These are phyloP conservation scores for Arthrobotrys sphaeroides DNA, from an alignment of 2,329 filamentous ascomycete genomes.

Conservation along the genomic window DNA sequence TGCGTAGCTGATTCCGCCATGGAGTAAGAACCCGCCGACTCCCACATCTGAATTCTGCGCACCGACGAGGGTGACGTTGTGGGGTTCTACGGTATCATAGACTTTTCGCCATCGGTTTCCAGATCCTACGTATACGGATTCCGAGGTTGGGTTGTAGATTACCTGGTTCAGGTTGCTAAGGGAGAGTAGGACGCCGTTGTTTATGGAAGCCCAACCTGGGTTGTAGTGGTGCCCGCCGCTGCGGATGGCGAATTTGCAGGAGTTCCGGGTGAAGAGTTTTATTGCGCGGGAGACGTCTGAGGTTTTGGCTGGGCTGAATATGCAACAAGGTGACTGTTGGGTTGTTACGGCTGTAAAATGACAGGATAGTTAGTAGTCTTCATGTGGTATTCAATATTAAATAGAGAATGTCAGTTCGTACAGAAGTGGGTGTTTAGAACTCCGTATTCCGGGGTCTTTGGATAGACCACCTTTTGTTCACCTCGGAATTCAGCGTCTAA, in stretches of 20 bases:
- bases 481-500: slow-evolving; percentile 8
- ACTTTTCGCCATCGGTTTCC: slow-evolving; percentile 64
- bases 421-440: slow-evolving; percentile 19
- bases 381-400: no score
- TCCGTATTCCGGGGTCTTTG: slow-evolving; percentile 9
- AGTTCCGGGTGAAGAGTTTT: slow-evolving; percentile 29
- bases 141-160: slow-evolving; percentile 59
- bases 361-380: no score
- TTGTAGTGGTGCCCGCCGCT: slow-evolving; percentile 66
- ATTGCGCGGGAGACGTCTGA: slow-evolving; percentile 18
- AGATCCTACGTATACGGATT: slow-evolving; percentile 63
- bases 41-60: slow-evolving; percentile 63
- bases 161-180: slow-evolving; percentile 62
- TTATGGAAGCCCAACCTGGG: slow-evolving; percentile 67
- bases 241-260: slow-evolving; percentile 66
- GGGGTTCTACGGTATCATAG: slow-evolving; percentile 61
- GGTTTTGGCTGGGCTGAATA: slow-evolving; percentile 7
- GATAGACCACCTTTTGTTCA: neutral
- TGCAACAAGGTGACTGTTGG: slow-evolving; percentile 16
- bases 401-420: neutral
- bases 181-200: slow-evolving; percentile 66
- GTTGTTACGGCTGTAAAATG: slow-evolving; percentile 12
- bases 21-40: slow-evolving; percentile 64
- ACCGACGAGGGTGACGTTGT: slow-evolving; percentile 63
- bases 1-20: slow-evolving; percentile 65